Evolutionary conservation across 345 rosid species (phyloP).

Genomic region (Gossypioides kirkii): DNA sequence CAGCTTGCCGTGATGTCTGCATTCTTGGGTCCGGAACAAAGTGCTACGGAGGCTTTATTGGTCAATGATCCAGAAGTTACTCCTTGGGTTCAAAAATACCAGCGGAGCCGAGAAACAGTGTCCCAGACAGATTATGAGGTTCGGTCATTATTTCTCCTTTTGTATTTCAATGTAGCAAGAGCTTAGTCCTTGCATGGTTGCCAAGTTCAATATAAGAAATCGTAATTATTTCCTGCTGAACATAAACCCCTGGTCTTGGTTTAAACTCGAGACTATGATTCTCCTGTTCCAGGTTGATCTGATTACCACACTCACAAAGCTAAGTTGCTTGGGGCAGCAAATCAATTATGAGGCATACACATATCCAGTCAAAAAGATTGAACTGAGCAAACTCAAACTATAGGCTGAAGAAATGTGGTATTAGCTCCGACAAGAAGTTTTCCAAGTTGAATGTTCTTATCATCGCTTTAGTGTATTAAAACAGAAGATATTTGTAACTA

Average conservation of each 20-base stretch:
- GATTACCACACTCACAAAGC: conserved; percentile 75
- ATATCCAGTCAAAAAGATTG: conserved; percentile 53
- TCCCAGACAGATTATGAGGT: conserved; percentile 95
- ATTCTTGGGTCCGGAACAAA: conserved; percentile 91
- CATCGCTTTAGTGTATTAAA: too few relatives aligned
- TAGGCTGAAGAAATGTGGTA: conserved; percentile 13
- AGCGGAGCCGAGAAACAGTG: conserved; percentile 86
- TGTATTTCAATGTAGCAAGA: not conserved
- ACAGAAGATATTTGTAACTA: too few relatives aligned
- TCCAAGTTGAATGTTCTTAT: not conserved
- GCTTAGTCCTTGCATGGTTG: not conserved
- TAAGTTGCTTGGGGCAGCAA: conserved; percentile 73
- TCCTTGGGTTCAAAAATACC: conserved; percentile 89
- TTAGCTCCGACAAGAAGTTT: not conserved
- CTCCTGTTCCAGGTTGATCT: conserved; percentile 67
- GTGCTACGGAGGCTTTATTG: conserved; percentile 62
- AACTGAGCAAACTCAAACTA: conserved; percentile 75
- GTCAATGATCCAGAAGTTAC: conserved; percentile 62
- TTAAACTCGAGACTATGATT: not conserved
- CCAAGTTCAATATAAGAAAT: not conserved
- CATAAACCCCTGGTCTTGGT: not conserved
- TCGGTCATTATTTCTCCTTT: conserved; percentile 9
- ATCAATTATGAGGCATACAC: conserved; percentile 90
- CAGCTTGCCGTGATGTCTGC: conserved; percentile 95
- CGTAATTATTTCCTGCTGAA: not conserved